A percentile compares a stretch with the other conserved stretches of the same genome.
These are phyloP conservation scores for Sporothrix brasiliensis DNA, from an alignment of 2,329 filamentous ascomycete genomes.

Conservation along the genomic window DNA sequence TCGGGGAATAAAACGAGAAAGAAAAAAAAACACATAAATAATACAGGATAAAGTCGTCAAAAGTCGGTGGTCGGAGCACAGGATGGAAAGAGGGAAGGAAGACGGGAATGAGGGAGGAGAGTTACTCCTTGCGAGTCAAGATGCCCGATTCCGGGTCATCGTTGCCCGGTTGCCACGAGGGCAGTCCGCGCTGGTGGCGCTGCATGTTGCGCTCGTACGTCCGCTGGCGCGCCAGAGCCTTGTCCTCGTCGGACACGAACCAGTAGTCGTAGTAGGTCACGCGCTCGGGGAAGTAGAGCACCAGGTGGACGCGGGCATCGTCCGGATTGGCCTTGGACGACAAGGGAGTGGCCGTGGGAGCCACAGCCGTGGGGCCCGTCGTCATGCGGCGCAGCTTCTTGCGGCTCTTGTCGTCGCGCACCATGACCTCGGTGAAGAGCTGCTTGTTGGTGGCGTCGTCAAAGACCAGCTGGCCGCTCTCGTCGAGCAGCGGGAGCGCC, in stretches of 20 bases:
- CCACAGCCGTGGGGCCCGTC: slow-evolving; percentile 8
- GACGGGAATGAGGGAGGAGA: not conserved
- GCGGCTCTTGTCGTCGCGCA: slow-evolving; percentile 38
- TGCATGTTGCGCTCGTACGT: slow-evolving; percentile 37
- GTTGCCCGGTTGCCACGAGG: slow-evolving; percentile 36
- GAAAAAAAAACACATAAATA: slow-evolving; percentile 1
- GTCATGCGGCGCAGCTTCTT: slow-evolving; percentile 32
- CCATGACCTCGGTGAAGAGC: slow-evolving; percentile 38
- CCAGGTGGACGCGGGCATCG: slow-evolving; percentile 36
- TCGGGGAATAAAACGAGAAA: slow-evolving; percentile 28
- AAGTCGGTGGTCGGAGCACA: not conserved
- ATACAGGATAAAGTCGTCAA: not conserved
- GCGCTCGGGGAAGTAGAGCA: slow-evolving; percentile 38
- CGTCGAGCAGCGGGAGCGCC: slow-evolving; percentile 37
- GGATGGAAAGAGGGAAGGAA: not conserved
- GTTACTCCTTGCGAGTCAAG: slow-evolving; percentile 36
- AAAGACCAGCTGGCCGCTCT: slow-evolving; percentile 36
- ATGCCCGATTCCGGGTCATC: slow-evolving; percentile 38
- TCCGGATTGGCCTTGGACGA: slow-evolving; percentile 24
- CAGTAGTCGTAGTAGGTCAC: slow-evolving; percentile 38
- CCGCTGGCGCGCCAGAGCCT: slow-evolving; percentile 35
- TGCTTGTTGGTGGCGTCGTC: slow-evolving; percentile 36
- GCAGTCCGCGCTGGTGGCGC: slow-evolving; percentile 35
- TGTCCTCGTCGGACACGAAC: slow-evolving; percentile 38
- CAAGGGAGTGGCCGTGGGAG: not conserved